Base-by-base conservation (phyloP, 1,284 basidiomycete species). In the Cutaneotrichosporon sp. region DNA sequence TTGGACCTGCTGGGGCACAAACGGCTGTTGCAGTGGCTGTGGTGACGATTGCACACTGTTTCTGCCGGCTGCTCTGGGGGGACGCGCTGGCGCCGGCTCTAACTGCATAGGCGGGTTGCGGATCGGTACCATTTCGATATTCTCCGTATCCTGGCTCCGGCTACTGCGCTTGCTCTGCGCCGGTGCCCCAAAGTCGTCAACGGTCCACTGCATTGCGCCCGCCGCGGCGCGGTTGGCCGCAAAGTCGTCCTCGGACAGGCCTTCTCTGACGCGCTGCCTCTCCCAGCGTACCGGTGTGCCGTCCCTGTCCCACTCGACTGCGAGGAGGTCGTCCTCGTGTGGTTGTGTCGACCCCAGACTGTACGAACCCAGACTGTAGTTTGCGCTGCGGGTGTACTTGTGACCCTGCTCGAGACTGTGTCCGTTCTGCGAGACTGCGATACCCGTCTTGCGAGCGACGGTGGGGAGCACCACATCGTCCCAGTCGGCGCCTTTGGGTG, bases 361-460 rank as follows among this genome's bases (percentile, higher is more conserved):
- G 49, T 50, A 50, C 50, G 50, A 52, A 26, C 26, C 14, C 50
- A 26, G 16, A 3, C 16, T 52, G 11, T 9, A 52, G 50, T 13
- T 18, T 4, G 22, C 16, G 26, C 50, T 13, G 13, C 5, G 8
- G 36, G 21, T 38, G 55, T 38, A 21, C n/a, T 22, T n/a, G 36
- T 52, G 22, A 1, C 55, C 61, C 2, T 30, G 26, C n/a, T 42
- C 40, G 40, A 42, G 40, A 18, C 40, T 16, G 40, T 42, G 40
- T 13, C 40, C 40, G 40, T 42, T 42, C 40, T 42, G 40, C 7
- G 56, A 51, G 6, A 60, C 50, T 6, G 56, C 21, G n/a, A 73
- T 70, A 4, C 90, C 90, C 72, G 88, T 88, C 82, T 92, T 91
- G 66, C 89, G 85, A 18, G 91, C 91, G 5, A 94, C 89, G 4